These are phyloP conservation scores for Aspergillus biplanus DNA, from an alignment of 495 filamentous ascomycete species.

Conservation along the genomic window DNA sequence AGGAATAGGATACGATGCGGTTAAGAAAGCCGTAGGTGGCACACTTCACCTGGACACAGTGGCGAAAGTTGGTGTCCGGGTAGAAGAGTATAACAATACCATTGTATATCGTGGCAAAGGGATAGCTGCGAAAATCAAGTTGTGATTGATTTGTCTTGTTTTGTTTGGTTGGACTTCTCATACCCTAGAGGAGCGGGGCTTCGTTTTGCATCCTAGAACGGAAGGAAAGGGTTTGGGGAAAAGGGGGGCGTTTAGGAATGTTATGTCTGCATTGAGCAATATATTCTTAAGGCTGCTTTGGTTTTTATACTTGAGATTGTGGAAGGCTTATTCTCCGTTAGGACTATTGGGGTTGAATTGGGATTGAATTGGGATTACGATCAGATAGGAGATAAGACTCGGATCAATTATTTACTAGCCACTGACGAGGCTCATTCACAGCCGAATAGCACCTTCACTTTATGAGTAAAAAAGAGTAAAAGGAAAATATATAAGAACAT, in stretches of 20 bases:
- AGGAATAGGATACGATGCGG: slow-evolving; percentile 78
- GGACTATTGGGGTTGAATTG: background rate
- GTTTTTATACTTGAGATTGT: too few relatives aligned
- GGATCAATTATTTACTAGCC: slow-evolving; percentile 3
- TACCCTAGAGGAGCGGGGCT: background rate
- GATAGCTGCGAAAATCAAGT: slow-evolving; percentile 72
- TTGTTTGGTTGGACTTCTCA: slow-evolving; percentile 1
- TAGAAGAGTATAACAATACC: slow-evolving; percentile 72
- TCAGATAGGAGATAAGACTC: slow-evolving; percentile 3
- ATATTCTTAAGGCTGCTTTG: too few relatives aligned
- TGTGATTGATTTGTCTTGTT: slow-evolving; percentile 41
- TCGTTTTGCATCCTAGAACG: too few relatives aligned
- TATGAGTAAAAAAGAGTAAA: background rate
- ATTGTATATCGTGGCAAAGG: slow-evolving; percentile 72
- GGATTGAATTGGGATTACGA: slow-evolving; percentile 22
- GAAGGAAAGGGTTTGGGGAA: too few relatives aligned
- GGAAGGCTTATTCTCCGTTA: too few relatives aligned
- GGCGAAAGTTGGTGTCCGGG: slow-evolving; percentile 68
- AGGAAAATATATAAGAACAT: slow-evolving; percentile 2
- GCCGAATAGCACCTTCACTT: background rate
- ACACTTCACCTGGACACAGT: slow-evolving; percentile 75
- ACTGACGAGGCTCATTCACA: background rate
- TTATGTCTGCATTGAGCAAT: too few relatives aligned
- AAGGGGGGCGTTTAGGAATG: too few relatives aligned
- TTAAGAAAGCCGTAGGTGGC: slow-evolving; percentile 85